Base-by-base conservation (phyloP, 2,329 filamentous ascomycete genomes). In the Trichoderma hamatum region DNA sequence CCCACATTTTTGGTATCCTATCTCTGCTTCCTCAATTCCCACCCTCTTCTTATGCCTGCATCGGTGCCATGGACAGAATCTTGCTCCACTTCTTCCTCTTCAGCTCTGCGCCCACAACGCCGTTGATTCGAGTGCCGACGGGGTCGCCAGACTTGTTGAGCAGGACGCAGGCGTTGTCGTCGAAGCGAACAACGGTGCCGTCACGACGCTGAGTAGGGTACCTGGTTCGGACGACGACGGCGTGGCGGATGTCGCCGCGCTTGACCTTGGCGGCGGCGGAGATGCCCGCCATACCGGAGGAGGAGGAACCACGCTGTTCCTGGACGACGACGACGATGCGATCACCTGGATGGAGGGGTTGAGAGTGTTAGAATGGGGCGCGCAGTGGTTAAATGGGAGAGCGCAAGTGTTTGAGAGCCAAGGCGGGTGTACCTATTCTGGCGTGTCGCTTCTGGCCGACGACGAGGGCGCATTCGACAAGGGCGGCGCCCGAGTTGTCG, bases 111-210 rank as follows among this genome's bases (percentile, higher is more conserved):
- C 94, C 96, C 55, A 99, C 96, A 55, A 98, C 89, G 73, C 94
- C 93, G 81, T 93, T 97, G 84, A 97, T 88, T 79, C 96, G 90
- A 19, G 92, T 94, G 64, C 96, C 96, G 74, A 99, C 93, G 28
- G 96, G 96, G 79, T 99, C 96, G 54, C 96, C 96, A 11, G 93
- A 87, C 87, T 98, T 99, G 84, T 96, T 98, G 80, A 99, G 92
- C 74, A 99, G 84, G 56, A 99, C 96, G 79, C 96, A 99, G 59
- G 96, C 96, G 81, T 99, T 99, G 82, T 99, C 96, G 81, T 97
- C 96, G 80, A 99, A 99, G 74, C 90, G 90, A 73, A 99, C 90
- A 58, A 96, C 89, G 77, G 91, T 94, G 64, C 96, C 96, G 83
- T 99, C 96, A 36, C 89, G 88, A 72, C 96, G 87, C 80, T 96